Evolutionary conservation across 2,329 filamentous ascomycete genomes (phyloP).

Genomic region (Arthrobotrys musiformis): DNA sequence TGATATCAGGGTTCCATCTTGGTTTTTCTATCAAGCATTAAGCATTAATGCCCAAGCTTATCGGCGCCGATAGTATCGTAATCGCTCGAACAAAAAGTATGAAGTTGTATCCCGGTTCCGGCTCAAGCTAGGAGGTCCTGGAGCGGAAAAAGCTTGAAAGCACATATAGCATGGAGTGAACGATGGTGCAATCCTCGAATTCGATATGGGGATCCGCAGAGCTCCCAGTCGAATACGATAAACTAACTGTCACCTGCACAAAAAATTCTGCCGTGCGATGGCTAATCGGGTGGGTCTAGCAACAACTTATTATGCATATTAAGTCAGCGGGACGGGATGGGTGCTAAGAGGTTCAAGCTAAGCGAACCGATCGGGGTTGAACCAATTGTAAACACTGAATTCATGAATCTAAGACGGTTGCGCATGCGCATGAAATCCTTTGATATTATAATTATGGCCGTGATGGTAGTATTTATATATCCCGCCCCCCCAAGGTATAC

Average conservation of each 20-base stretch:
- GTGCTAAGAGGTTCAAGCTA: background rate
- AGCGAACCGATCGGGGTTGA: background rate
- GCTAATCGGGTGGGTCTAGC: slow-evolving; percentile 17
- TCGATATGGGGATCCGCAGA: slow-evolving; percentile 37
- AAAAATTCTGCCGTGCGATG: background rate
- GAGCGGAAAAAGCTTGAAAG: too few species aligned
- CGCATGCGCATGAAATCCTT: too few species aligned
- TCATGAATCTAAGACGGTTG: too few species aligned
- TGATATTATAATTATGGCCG: too few species aligned
- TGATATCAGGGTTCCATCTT: too few species aligned
- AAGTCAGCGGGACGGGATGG: slow-evolving; percentile 32
- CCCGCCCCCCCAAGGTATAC: too few species aligned
- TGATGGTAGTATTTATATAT: too few species aligned
- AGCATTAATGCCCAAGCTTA: too few species aligned
- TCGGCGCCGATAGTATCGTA: background rate
- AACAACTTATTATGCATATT: slow-evolving; percentile 8
- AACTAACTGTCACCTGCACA: slow-evolving; percentile 27
- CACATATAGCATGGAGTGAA: background rate
- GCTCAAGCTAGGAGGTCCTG: background rate
- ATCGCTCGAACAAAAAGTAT: background rate
- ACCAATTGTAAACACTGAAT: background rate
- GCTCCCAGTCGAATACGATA: slow-evolving; percentile 31
- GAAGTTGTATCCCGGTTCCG: background rate
- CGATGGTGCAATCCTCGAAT: slow-evolving; percentile 12
- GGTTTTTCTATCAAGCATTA: too few species aligned